Conservation (phyloP, 495 filamentous ascomycete genomes). For the Astrocystis sublimbata region DNA sequence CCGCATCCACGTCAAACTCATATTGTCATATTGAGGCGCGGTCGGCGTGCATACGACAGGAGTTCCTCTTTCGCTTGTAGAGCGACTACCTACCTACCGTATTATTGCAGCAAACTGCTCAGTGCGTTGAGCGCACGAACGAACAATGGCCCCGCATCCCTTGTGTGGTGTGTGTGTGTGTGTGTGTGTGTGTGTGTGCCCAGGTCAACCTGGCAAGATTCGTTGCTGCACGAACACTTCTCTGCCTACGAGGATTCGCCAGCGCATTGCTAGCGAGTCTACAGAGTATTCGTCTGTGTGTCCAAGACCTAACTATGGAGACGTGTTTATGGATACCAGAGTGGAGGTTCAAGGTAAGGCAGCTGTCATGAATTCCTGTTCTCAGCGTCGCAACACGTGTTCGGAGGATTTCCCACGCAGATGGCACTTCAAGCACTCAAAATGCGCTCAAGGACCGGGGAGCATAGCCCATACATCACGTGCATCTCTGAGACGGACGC, state of each 20-base stretch:
- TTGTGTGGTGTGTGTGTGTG: not conserved
- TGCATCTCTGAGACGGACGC: not conserved
- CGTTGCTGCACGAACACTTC: not conserved
- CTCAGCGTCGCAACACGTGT: constrained; percentile 11
- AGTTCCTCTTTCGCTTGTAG: not conserved
- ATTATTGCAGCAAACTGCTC: not conserved
- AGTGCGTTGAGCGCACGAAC: not conserved
- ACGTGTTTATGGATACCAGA: not conserved
- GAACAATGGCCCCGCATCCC: not conserved
- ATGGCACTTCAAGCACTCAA: not conserved
- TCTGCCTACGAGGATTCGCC: not conserved
- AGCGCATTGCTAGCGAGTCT: no score
- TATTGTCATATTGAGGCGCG: no score
- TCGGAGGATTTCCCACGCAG: constrained; percentile 10
- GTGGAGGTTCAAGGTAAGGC: not conserved
- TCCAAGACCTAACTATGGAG: not conserved
- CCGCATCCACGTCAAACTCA: not conserved
- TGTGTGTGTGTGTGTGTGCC: not conserved
- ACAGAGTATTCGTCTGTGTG: no score
- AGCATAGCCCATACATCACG: not conserved
- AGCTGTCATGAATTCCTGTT: constrained; percentile 3
- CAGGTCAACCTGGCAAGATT: not conserved
- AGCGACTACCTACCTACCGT: not conserved
- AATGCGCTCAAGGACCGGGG: not conserved
- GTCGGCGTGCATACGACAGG: not conserved